Percentiles rank a stretch among this genome's conserved stretches.
Evolutionary conservation across 2,329 filamentous ascomycete species (phyloP).

Genomic region (Verruconis gallopava): DNA sequence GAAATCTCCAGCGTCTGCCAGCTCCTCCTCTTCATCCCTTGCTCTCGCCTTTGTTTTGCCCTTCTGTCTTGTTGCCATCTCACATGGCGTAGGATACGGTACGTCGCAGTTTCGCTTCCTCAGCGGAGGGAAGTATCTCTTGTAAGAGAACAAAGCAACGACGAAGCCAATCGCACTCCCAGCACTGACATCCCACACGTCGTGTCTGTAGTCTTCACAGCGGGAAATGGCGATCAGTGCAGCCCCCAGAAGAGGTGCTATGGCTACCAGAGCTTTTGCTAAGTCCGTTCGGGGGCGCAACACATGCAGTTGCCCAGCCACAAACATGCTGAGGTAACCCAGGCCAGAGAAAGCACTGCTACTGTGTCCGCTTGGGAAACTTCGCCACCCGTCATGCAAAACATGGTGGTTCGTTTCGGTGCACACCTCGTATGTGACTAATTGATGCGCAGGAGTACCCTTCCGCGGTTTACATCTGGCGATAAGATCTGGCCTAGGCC

Average conservation of each 20-base stretch:
- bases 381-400: conserved; percentile 73
- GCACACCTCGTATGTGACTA: conserved; percentile 56
- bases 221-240: conserved; percentile 47
- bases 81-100: conserved; percentile 5
- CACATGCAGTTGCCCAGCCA: conserved; percentile 52
- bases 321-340: conserved; percentile 58
- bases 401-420: conserved; percentile 55
- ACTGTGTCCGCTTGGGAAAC: conserved; percentile 69
- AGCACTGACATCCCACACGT: conserved; percentile 48
- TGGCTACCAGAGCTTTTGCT: conserved; percentile 39
- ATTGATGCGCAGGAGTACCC: conserved; percentile 40
- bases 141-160: conserved; percentile 45
- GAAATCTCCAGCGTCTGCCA: conserved; percentile 3
- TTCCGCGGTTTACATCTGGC: conserved; percentile 65
- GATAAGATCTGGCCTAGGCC: conserved; percentile 76
- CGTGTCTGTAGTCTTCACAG: conserved; percentile 51
- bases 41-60: neutral
- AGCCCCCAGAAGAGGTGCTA: conserved; percentile 44
- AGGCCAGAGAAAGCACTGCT: conserved; percentile 69
- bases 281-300: conserved; percentile 46
- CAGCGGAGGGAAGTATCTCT: conserved; percentile 46
- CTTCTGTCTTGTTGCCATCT: neutral
- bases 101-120: conserved; percentile 5
- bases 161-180: conserved; percentile 42
- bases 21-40: conserved; percentile 7